Base-by-base conservation (phyloP, 2,329 filamentous ascomycete genomes). In the Acrodontium crateriforme region DNA sequence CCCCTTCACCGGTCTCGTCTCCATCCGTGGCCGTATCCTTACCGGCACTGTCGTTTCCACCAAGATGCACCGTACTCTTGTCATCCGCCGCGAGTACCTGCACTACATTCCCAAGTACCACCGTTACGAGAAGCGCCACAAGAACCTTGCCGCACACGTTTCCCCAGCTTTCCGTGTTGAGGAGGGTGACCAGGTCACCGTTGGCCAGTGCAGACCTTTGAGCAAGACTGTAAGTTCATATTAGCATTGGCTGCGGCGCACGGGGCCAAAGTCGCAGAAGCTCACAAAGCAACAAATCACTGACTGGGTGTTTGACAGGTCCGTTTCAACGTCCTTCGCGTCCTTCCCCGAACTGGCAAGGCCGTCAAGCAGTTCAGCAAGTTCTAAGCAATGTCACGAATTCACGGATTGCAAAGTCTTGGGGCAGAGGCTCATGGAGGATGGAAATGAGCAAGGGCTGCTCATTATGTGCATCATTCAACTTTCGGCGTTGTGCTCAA, bases 111-210 rank as follows among this genome's bases (percentile, higher is more conserved):
- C 85, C 66, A 98, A 98, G 74, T 98, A 98, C 78, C 74, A 81
- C 62, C 82, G 89, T 78, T 98, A 98, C 68, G 91, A 98, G 83
- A 95, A 94, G 79, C 77, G 89, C 65, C 89, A 98, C 82, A 94
- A 94, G 80, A 98, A 98, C 78, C 74, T 98, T 47, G 83, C 89
- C 57, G 89, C 87, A 50, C 89, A 98, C 76, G 87, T 95, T 56
- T 94, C 85, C 46, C 89, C 89, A 54, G 87, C 87, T 65, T 98
- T 98, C 84, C 89, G 89, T 93, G 85, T 95, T 54, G 81, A 92
- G 72, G 87, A 95, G 63, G 91, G 89, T 76, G 89, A 98, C 69
- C 79, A 87, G 70, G 91, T 98, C 55, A 93, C 87, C 54, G 87
- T 98, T 65, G 89, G 89, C 69, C 89, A 98, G 74, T 98, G 89